These are phyloP conservation scores for Zygosaccharomyces gambellarensis DNA, from an alignment of 805 yeast genomes.

Conservation along the genomic window DNA sequence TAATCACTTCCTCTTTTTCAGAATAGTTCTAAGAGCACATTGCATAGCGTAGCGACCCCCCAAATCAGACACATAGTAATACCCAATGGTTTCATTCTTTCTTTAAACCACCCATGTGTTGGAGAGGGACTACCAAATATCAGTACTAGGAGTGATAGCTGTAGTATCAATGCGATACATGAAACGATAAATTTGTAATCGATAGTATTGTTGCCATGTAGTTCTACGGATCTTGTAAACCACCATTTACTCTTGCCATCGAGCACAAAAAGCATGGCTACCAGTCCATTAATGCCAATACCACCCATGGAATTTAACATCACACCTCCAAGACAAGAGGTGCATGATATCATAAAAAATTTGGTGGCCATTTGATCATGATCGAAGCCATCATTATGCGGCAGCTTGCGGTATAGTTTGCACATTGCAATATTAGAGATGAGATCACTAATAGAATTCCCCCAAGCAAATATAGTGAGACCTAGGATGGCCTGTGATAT, in stretches of 20 bases:
- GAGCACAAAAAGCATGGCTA: slow-evolving; percentile 34
- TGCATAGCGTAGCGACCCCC: slow-evolving; percentile 25
- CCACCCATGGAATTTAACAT: slow-evolving; percentile 74
- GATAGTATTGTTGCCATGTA: slow-evolving; percentile 11
- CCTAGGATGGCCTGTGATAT: slow-evolving; percentile 84
- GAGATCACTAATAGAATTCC: slow-evolving; percentile 89
- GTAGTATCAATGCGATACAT: slow-evolving; percentile 22
- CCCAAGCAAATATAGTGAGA: slow-evolving; percentile 86
- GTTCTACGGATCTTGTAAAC: slow-evolving; percentile 22
- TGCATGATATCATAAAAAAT: slow-evolving; percentile 82
- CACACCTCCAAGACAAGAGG: slow-evolving; percentile 94
- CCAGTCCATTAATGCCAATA: slow-evolving; percentile 69
- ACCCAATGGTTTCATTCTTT: slow-evolving; percentile 21
- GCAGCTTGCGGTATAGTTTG: slow-evolving; percentile 38
- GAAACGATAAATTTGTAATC: slow-evolving; percentile 28
- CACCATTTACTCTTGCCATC: slow-evolving; percentile 19
- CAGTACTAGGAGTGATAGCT: slow-evolving; percentile 16
- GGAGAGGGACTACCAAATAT: slow-evolving; percentile 19
- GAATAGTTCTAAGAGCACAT: slow-evolving; percentile 25
- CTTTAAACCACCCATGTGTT: slow-evolving; percentile 10
- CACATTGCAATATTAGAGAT: slow-evolving; percentile 84
- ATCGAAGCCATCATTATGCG: slow-evolving; percentile 18
- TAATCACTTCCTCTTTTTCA: neutral
- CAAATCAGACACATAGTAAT: slow-evolving; percentile 26
- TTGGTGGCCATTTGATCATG: slow-evolving; percentile 41